Evolutionary conservation across 148 eudicot species (phyloP), one percentile per base, ranked within the genome.

Genomic region (Chenopodium quinoa): DNA sequence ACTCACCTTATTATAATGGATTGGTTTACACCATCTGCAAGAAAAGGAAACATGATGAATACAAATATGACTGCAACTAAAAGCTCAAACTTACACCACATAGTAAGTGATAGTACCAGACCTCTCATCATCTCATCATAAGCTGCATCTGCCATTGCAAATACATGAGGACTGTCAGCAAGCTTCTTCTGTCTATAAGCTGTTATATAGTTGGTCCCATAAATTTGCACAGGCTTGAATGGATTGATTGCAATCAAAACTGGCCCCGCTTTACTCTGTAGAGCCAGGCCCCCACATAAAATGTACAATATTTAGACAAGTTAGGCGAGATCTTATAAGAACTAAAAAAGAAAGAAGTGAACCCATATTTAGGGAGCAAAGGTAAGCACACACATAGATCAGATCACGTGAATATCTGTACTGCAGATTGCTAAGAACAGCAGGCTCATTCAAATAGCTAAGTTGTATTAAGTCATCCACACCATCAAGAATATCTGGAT

Each of bases 381-480:
- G 47, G 68, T 13, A 73, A 75, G 52, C 60, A 81, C 77, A 22
- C 78, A 96, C 99, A 89, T 96, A 96, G 67, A 94, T 88, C 48
- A 87, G 89, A 82, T 93, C 94, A 78, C 84, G 89, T 31, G 82
- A 82, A 87, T 90, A 94, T 94, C 99, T 89, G 82, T 86, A 46
- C 68, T 91, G 92, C 82, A 96, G 89, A 85, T 91, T 96, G 88
- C 89, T 89, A 84, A 96, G 90, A 83, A 96, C 94, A 25, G 98
- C 90, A 80, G 99, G 99, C 87, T 96, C 99, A 56, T 96, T 96
- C 86, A 96, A 84, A 88, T 92, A 96, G 86, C 97, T 90, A 68
- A 96, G 99, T 74, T 90, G 94, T 81, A 92, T 89, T 66, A 96
- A 93, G 87, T 96, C 93, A 89, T 93, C 97, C 77, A 96, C 97